Evolutionary conservation across 108 stramenopile genomes (phyloP), one percentile per base, ranked within the genome.

Genomic region (Stephanodiscus triporus): DNA sequence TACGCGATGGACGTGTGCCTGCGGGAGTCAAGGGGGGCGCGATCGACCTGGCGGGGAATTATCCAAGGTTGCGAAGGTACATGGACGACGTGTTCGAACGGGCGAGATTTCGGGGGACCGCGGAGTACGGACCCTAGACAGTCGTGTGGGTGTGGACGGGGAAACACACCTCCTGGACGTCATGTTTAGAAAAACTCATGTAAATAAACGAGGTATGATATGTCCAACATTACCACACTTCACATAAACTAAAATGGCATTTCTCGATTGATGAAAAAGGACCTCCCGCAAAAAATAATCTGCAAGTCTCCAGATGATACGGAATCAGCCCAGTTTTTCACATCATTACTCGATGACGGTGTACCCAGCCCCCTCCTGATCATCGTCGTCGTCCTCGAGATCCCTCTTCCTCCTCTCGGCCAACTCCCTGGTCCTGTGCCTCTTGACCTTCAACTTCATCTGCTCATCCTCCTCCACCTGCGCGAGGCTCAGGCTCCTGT

Each of bases 71-170:
- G 1, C 50, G 75, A 38, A 68, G 68, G 50, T 95, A 95, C 57
- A 82, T 89, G 84, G 80, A 88, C 61, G 75, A 49, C 6, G 59
- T 89, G 19, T 81, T 86, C 58, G 77, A 69, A n/a, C 83, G 91
- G 10, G 68, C 72, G 14, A 87, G 86, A 68, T 91, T 92, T 63
- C 49, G 80, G 17, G 64, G 63, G 10, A 89, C 94, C 7, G 57
- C 80, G 19, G 76, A 82, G 49, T 94, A 94, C 84, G 80, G 86
- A 9, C 71, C 78, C 23, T 89, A 94, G 49, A 87, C 86, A 0
- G 81, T 95, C 45, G 57, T 89, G 20, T 95, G 91, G 91, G 94
- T 91, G 9, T 95, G 94, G 94, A 69, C 66, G 19, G n/a, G n/a
- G n/a, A n/a, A n/a, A n/a, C n/a, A n/a, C n/a, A 19, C 16, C 19